Base-by-base conservation (phyloP, 1,139 yeast genomes). In the Pichia sp. region DNA sequence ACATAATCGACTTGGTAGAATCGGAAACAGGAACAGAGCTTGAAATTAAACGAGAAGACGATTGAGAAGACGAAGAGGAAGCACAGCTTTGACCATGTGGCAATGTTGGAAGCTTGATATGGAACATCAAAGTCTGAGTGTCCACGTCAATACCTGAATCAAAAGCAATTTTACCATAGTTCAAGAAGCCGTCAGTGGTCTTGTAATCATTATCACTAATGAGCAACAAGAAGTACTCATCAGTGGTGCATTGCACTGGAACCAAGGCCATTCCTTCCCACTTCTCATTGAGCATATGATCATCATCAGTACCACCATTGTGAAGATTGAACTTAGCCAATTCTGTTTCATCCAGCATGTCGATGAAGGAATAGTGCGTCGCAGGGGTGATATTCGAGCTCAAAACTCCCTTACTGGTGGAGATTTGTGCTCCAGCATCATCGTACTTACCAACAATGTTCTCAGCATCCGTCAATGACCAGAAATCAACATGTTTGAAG, bases 111-210 rank as follows among this genome's bases (percentile, higher is more conserved):
- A 62, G 49, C 44, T 60, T 60, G 8, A 62, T 52, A 40, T 57
- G 59, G 44, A 47, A 62, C 43, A 60, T 57, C 11, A 87, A 61
- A 8, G 84, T 75, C 62, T 82, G 82, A 59, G 85, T 73, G 29
- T 82, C 78, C 59, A 82, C 77, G 1, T 86, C 75, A 2, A 84
- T 84, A 11, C 82, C 78, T 6, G 83, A 75, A 42, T 73, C 60
- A 56, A 74, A 66, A 1, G 61, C 51, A 15, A 56, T 56, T 3
- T 29, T 50, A 36, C 70, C 70, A 49, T 59, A 61, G 36, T 61
- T 54, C 59, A 59, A 57, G 46, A 38, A 55, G 36, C 68, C 79
- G 16, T 64, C 59, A 15, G 65, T 61, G 2, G 75, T 66, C 23
- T 77, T 67, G 58, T 67, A 53, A 57, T 71, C 71, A 60, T 73